Evolutionary conservation across 257 asterid genomes (phyloP), one percentile per base, ranked within the genome.

Genomic region (Coffea eugenioides): DNA sequence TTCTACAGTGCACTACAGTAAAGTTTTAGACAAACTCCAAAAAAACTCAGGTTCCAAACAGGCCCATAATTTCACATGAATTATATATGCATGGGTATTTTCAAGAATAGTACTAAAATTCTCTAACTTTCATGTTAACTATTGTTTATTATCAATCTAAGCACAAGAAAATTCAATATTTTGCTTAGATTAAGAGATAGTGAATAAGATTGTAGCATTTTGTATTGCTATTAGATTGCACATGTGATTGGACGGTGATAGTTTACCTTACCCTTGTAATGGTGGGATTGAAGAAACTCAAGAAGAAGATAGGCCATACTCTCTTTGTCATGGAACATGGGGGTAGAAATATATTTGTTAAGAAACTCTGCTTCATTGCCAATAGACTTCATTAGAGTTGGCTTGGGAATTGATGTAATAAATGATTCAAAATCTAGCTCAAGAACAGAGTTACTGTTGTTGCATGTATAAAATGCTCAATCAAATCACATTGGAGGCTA

Each of bases 341-440:
- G 90, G 1, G 99, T 97, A 5, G 98, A 93, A 80, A 96, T 97
- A 81, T 96, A 97, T 75, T 97, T 76, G 87, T 96, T 92, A 74
- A 96, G 97, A 86, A 96, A 94, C 83, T 96, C 96, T 31, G 51
- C 99, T 80, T 98, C 99, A 56, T 96, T 96, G 20, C 98, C 99
- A 41, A 96, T 96, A 74, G 97, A 96, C 74, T 93, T 96, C 9
- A 98, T 92, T 71, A 93, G 92, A 54, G 98, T 96, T 8, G 99
- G 96, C 84, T 92, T 93, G 2, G 99, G 98, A 51, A 93, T 85
- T 4, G 97, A 90, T 18, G 97, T 86, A 0, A 96, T 91, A 81
- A 93, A 95, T 52, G 99, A 98, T 72, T 91, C 95, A 49, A 93
- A 93, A 82, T 96, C 99, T 84, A 96, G 85, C 90, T 96, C 99